Base-by-base conservation (phyloP, 148 eudicot species). In the Euryodendron excelsum region DNA sequence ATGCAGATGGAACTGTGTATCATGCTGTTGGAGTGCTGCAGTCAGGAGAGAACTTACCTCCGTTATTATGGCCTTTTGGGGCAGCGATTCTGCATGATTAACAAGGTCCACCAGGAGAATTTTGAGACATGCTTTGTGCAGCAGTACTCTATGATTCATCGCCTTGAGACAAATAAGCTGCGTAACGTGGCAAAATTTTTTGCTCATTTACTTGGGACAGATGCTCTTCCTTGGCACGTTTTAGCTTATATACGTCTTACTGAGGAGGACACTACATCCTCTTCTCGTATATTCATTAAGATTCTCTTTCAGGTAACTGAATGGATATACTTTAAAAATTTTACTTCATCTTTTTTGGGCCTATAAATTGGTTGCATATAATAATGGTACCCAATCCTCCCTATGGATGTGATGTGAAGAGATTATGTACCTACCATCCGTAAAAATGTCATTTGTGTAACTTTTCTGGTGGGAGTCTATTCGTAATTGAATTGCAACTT, bases 11-110 rank as follows among this genome's bases (percentile, higher is more conserved):
- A 96, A 84, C 78, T 93, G 62, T 90, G 94, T 77, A 91, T 96
- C 71, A 91, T 96, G 98, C 69, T 93, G 65, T 36, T 96, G 90
- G 99, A 93, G 80, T 96, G 99, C 82, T 96, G 98, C 99, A 91
- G 94, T 79, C 97, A 96, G 76, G 98, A 96, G 85, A 91, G 98
- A 79, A 90, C 98, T 14, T 93, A 96, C 65, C 93, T 91, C n/a
- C 90, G 94, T 2, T 96, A 93, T 60, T 96, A 93, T 85, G 99
- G 98, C 76, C 97, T 91, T 45, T 71, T 96, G 75, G 98, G 97
- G 45, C 98, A 96, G 81, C 79, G 98, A 53, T 96, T 93, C 77
- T 91, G 99, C 82, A 93, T 90, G 93, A 83, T 93, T 50, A 91
- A 93, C 80, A 93, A 85, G 75, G 80, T 96, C 36, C 78, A 96